Conservation (phyloP, 2,329 filamentous ascomycete genomes). For the Boeremia exigua region DNA sequence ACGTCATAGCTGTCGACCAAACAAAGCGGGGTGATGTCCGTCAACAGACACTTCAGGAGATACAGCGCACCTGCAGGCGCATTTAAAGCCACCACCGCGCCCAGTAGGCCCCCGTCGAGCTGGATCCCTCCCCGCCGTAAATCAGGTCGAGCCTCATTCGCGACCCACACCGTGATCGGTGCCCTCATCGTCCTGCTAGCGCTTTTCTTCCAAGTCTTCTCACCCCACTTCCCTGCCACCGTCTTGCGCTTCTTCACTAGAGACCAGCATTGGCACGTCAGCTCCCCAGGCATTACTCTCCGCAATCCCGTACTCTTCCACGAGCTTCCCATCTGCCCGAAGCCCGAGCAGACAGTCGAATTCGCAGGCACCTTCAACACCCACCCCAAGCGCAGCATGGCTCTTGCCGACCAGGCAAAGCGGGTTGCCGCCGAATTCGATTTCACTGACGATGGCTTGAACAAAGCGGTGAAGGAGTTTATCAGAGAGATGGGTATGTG, state of each 20-base stretch:
- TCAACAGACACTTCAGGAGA: conserved; percentile 20
- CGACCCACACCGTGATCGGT: conserved; percentile 34
- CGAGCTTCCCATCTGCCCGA: conserved; percentile 38
- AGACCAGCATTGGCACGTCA: conserved; percentile 24
- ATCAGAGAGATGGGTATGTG: conserved; percentile 76
- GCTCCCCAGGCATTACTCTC: conserved; percentile 29
- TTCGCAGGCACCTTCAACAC: conserved; percentile 45
- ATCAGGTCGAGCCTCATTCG: conserved; percentile 21
- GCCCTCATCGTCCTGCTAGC: conserved; percentile 43
- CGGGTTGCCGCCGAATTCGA: conserved; percentile 86
- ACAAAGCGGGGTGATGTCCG: conserved; percentile 25
- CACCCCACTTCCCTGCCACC: conserved; percentile 45
- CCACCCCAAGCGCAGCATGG: conserved; percentile 53
- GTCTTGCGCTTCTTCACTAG: conserved; percentile 34
- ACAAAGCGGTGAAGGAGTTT: conserved; percentile 83
- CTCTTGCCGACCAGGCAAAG: conserved; percentile 72
- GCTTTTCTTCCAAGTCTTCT: conserved; percentile 43
- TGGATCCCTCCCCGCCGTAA: conserved; percentile 19
- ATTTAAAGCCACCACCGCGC: conserved; percentile 23
- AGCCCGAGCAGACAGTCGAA: conserved; percentile 34
- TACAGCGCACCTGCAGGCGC: conserved; percentile 21
- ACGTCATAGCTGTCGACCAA: conserved; percentile 26
- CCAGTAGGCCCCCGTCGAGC: conserved; percentile 18
- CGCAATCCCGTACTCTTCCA: conserved; percentile 35
- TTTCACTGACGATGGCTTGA: conserved; percentile 77